Evolutionary conservation across 1,284 basidiomycete species (phyloP), one percentile per base, ranked within the genome.

Genomic region (Psilocybe mexicana): DNA sequence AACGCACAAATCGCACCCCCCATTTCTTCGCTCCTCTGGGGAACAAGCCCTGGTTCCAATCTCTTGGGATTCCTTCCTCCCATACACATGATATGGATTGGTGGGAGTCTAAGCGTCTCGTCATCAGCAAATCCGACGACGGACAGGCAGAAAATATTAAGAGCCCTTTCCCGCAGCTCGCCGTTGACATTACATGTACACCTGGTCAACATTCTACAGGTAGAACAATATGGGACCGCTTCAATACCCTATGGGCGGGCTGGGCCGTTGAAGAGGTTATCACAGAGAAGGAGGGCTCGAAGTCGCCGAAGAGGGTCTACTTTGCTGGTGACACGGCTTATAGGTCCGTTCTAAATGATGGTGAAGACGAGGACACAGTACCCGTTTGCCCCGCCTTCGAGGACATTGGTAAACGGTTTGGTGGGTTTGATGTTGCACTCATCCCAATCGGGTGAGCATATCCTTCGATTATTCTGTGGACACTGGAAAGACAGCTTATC

Each of bases 301-400:
- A 61, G 40, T 43, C 63, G 3, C 63, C 62, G 1, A 70, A 72
- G 45, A 80, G 81, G 65, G 74, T 86, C 40, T 92, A 80, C 72
- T 90, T 90, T 65, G 85, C 74, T 3, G 89, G 90, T 8, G 88
- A 91, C 69, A 92, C 87, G 0, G 87, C 83, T 14, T 84, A 86
- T 67, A 73, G 79, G 24, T 66, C 74, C 4, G 80, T 85, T 2
- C 57, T 60, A 10, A 18, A 18, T 18, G 70, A 76, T 33, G 78
- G 78, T 0, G 75, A 83, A 61, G 74, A 85, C 49, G 79, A 83
- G 61, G 79, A 83, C 5, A 71, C 71, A 7, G 74, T 82, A 1
- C 82, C 86, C 0, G 71, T 76, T 2, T 90, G 88, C 66, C 88
- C 88, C 10, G 88, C 80, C 1, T 91, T 91, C 70, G 78, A 79